Evolutionary conservation across 2,329 filamentous ascomycete species (phyloP).

Genomic region (Thielaviopsis ethacetica): DNA sequence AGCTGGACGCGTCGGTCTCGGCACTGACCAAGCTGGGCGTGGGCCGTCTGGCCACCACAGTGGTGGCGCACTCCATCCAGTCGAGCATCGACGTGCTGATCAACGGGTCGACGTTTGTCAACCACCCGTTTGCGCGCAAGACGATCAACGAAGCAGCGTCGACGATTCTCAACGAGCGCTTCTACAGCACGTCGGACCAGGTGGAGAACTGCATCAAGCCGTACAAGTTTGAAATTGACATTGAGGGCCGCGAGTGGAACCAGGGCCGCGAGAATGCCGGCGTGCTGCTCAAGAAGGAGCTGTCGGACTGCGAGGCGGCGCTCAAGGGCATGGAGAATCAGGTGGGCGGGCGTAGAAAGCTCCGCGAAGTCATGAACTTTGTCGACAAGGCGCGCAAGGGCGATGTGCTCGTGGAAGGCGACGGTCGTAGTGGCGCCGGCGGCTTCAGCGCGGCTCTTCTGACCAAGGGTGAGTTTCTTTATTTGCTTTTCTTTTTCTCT

Average conservation of each 20-base stretch:
- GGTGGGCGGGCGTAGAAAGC: conserved; percentile 68
- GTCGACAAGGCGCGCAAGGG: conserved; percentile 81
- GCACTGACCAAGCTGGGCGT: conserved; percentile 88
- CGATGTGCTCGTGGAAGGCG: conserved; percentile 69
- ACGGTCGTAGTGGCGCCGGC: conserved; percentile 69
- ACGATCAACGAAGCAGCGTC: conserved; percentile 87
- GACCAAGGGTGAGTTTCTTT: conserved; percentile 47
- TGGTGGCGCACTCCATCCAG: conserved; percentile 79
- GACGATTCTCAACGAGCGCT: conserved; percentile 79
- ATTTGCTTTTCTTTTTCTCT: neutral
- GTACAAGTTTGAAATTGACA: conserved; percentile 94
- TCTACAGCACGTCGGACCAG: conserved; percentile 94
- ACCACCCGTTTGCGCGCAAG: conserved; percentile 80
- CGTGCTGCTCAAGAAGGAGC: conserved; percentile 68
- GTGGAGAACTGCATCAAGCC: conserved; percentile 99
- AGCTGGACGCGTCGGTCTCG: conserved; percentile 82
- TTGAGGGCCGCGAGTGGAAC: conserved; percentile 79
- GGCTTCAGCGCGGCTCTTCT: conserved; percentile 83
- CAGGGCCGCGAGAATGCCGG: conserved; percentile 72
- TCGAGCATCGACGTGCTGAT: conserved; percentile 67
- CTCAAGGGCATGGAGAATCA: conserved; percentile 57
- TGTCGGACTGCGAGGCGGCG: conserved; percentile 68
- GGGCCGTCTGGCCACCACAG: conserved; percentile 77
- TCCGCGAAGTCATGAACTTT: conserved; percentile 79
- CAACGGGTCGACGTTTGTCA: conserved; percentile 64